phyloP scores from a whole-genome alignment of 331 rosid species.

The Saraca asoca region DNA sequence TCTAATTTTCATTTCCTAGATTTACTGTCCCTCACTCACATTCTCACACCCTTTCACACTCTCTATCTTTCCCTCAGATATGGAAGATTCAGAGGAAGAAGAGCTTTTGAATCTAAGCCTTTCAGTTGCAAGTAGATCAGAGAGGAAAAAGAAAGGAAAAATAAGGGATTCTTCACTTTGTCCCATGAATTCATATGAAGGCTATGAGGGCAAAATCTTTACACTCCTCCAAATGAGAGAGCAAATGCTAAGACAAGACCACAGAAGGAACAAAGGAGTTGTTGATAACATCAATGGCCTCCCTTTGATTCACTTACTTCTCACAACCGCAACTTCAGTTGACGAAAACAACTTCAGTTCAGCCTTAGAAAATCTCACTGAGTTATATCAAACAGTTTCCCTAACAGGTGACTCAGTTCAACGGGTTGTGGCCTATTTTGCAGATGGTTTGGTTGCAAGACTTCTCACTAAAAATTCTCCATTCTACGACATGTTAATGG shows the following conservation, averaged over 20 bases:
- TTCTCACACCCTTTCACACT: neutral
- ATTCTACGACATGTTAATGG: constrained; percentile 62
- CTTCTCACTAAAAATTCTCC: constrained; percentile 65
- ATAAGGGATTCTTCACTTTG: constrained; percentile 33
- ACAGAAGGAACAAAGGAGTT: constrained; percentile 23
- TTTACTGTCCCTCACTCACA: constrained; percentile 14
- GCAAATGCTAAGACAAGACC: constrained; percentile 59
- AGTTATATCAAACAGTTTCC: constrained; percentile 56
- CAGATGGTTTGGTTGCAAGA: constrained; percentile 62
- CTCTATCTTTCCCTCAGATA: constrained; percentile 20
- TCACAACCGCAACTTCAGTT: constrained; percentile 55
- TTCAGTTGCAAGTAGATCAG: constrained; percentile 50
- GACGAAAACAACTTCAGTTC: constrained; percentile 46
- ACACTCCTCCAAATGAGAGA: constrained; percentile 72
- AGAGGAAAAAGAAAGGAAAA: constrained; percentile 57
- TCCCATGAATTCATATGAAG: constrained; percentile 34
- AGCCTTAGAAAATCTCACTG: constrained; percentile 53
- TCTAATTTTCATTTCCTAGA: constrained; percentile 30
- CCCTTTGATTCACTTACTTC: constrained; percentile 61
- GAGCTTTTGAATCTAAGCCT: constrained; percentile 78
- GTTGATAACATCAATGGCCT: constrained; percentile 49
- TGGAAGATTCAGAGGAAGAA: constrained; percentile 69
- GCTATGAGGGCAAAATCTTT: constrained; percentile 62
- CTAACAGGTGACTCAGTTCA: constrained; percentile 63
- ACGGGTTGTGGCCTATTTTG: constrained; percentile 65